Evolutionary conservation across 768 basidiomycete genomes (phyloP).

Genomic region (Paxillus ammoniavirescens): DNA sequence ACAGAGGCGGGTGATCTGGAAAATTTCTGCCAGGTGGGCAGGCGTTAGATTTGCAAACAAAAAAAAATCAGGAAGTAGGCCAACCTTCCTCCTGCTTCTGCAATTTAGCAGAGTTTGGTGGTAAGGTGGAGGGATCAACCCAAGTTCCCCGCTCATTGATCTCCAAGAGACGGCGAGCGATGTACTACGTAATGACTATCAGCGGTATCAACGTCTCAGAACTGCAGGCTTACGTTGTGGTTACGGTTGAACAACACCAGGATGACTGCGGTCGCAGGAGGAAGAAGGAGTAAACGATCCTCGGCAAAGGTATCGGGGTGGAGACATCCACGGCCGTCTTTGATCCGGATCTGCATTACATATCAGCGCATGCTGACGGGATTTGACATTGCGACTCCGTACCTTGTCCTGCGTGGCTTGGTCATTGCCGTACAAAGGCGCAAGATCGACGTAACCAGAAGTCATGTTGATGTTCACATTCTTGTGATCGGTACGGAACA

Average conservation of each 20-base stretch:
- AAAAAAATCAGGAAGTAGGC: background rate
- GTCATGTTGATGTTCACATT: constrained; percentile 76
- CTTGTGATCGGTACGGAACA: constrained; percentile 78
- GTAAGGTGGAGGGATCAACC: constrained; percentile 49
- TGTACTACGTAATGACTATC: constrained; percentile 50
- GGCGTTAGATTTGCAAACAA: background rate
- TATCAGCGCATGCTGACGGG: background rate
- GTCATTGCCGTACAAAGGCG: constrained; percentile 78
- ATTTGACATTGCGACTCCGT: constrained; percentile 19
- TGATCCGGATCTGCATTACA: constrained; percentile 29
- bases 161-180: constrained; percentile 71
- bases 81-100: constrained; percentile 55
- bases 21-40: constrained; percentile 53
- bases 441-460: constrained; percentile 83
- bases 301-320: constrained; percentile 77
- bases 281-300: constrained; percentile 74
- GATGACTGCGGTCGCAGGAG: constrained; percentile 71
- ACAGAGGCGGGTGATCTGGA: constrained; percentile 75
- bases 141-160: constrained; percentile 77
- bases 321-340: constrained; percentile 65
- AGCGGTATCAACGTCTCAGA: background rate
- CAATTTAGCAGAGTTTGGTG: constrained; percentile 33
- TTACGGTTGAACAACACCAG: constrained; percentile 89
- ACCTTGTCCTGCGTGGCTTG: constrained; percentile 58
- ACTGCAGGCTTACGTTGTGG: constrained; percentile 61